Conservation (phyloP, 1,284 basidiomycete genomes). For the Puccinia coronata region DNA sequence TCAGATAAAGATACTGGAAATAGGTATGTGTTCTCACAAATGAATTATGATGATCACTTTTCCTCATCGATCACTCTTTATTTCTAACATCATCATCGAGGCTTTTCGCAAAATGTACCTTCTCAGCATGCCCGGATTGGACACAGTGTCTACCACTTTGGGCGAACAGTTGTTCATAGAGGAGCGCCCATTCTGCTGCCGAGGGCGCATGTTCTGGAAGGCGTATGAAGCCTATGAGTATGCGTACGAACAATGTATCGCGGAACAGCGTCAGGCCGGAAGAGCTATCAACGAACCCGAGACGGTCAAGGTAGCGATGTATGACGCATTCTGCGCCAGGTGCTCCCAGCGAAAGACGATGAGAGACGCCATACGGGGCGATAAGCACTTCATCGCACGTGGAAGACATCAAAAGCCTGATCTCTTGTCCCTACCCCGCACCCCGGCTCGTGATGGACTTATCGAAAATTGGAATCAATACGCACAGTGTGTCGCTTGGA, state of each 20-base stretch:
- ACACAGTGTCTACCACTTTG: background rate
- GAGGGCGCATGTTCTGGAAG: background rate
- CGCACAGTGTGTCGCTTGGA: background rate
- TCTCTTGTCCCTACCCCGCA: background rate
- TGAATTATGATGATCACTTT: background rate
- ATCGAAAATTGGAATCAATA: slow-evolving; percentile 2
- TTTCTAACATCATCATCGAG: background rate
- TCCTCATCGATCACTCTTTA: background rate
- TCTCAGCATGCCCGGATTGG: background rate
- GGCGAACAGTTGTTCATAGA: background rate
- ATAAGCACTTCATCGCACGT: background rate
- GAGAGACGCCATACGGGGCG: background rate
- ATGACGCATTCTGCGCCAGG: background rate
- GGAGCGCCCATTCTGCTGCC: background rate
- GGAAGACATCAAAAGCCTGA: slow-evolving; percentile 10
- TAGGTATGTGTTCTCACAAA: no score
- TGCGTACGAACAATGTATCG: background rate
- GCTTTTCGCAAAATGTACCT: background rate
- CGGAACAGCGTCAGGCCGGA: background rate
- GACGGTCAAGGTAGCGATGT: background rate
- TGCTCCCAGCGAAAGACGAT: slow-evolving; percentile 10
- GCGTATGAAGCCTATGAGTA: background rate
- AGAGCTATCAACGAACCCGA: background rate
- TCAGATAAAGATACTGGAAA: no score
- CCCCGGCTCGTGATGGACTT: background rate